phyloP scores from a whole-genome alignment of 108 stramenopile genomes.

The Pseudonitzschia delicatissima region DNA sequence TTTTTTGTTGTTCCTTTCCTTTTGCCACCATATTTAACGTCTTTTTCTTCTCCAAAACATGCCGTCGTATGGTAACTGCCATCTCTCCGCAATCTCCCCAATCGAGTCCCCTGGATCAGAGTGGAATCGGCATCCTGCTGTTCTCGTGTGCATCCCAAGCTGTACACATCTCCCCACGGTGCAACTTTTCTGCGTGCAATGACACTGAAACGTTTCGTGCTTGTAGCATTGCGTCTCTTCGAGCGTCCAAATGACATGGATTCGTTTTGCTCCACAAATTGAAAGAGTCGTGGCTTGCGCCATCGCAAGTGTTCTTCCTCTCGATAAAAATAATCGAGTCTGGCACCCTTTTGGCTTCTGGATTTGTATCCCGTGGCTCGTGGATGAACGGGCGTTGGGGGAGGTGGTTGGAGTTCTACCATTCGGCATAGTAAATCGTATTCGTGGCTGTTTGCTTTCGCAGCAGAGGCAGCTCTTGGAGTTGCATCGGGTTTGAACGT shows the following conservation, averaged over 20 bases:
- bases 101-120: constrained; percentile 24
- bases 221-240: constrained; percentile 9
- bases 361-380: constrained; percentile 38
- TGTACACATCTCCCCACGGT: constrained; percentile 37
- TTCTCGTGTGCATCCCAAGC: constrained; percentile 41
- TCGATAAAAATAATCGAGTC: constrained; percentile 12
- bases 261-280: not conserved
- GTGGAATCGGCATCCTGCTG: constrained; percentile 35
- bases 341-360: constrained; percentile 21
- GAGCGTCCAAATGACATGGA: not conserved
- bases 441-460: constrained; percentile 35
- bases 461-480: not conserved
- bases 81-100: not conserved
- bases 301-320: constrained; percentile 19
- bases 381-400: constrained; percentile 55
- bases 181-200: constrained; percentile 35
- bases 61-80: constrained; percentile 5
- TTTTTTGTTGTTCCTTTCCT: not conserved
- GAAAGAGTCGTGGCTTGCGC: constrained; percentile 15
- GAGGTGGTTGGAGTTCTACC: constrained; percentile 45
- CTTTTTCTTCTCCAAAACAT: constrained; percentile 7
- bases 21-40: not conserved
- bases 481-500: constrained; percentile 13
- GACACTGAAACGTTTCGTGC: constrained; percentile 21
- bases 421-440: constrained; percentile 45